Conservation (phyloP, 2,329 filamentous ascomycete genomes). For the Diaporthe destruens region DNA sequence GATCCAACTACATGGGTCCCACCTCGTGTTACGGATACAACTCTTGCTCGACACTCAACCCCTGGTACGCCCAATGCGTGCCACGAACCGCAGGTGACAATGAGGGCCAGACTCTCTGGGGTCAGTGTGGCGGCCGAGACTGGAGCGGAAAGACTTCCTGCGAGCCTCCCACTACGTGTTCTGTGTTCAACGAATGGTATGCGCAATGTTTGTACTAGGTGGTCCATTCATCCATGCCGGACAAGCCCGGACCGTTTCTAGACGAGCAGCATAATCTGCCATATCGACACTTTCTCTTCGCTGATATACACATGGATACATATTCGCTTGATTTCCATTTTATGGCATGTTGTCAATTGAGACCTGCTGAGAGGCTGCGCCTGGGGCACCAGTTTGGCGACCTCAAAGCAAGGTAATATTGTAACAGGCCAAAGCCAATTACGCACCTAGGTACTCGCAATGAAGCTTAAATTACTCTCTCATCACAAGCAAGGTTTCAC, state of each 20-base stretch:
- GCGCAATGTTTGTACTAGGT: background rate
- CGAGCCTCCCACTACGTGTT: background rate
- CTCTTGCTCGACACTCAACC: background rate
- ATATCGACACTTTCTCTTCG: background rate
- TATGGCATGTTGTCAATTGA: background rate
- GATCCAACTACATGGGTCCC: background rate
- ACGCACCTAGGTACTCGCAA: background rate
- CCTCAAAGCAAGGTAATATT: background rate
- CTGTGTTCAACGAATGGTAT: background rate
- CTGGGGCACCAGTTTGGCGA: background rate
- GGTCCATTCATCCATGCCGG: background rate
- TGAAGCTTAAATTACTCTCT: background rate
- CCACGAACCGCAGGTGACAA: background rate
- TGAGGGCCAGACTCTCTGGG: constrained; percentile 9
- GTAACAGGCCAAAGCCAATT: background rate
- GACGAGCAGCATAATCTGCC: too few species aligned
- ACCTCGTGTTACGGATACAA: constrained; percentile 11
- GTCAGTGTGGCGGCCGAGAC: constrained; percentile 2
- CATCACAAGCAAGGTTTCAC: background rate
- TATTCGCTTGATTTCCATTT: background rate
- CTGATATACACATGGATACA: too few species aligned
- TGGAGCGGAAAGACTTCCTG: constrained; percentile 17
- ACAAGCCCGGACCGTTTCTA: background rate
- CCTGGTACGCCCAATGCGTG: constrained; percentile 8
- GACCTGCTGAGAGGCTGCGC: background rate